Evolutionary conservation across 2,329 filamentous ascomycete genomes (phyloP).

Genomic region (Colletotrichum tropicicola): DNA sequence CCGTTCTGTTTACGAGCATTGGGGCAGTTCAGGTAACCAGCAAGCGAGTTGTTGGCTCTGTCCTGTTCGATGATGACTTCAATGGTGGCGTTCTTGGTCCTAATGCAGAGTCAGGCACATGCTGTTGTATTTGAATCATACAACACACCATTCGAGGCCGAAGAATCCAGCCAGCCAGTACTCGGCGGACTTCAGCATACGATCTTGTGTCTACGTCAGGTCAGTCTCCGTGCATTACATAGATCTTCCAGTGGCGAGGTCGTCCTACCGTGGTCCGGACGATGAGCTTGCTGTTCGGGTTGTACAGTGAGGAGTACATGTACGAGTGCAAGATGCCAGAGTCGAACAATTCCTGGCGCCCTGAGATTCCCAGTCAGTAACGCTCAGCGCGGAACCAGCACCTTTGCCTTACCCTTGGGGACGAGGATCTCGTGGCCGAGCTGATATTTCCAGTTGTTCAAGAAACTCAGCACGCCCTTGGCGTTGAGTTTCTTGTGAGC

Average conservation of each 20-base stretch:
- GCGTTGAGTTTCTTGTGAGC: constrained; percentile 62
- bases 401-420: constrained; percentile 61
- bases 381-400: background rate
- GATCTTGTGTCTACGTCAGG: constrained; percentile 67
- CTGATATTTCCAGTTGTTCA: constrained; percentile 74
- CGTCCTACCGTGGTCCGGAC: constrained; percentile 69
- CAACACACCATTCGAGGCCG: constrained; percentile 69
- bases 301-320: constrained; percentile 76
- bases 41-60: constrained; percentile 75
- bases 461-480: constrained; percentile 68
- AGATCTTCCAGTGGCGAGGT: no score
- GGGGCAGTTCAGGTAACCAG: constrained; percentile 72
- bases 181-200: constrained; percentile 81
- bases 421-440: constrained; percentile 78
- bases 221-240: constrained; percentile 5
- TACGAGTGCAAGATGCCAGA: constrained; percentile 77
- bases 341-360: constrained; percentile 77
- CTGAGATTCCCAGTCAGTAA: constrained; percentile 19
- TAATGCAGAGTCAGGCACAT: constrained; percentile 30
- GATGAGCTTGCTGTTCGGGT: constrained; percentile 77
- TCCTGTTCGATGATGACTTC: constrained; percentile 74
- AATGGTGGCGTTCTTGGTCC: constrained; percentile 76
- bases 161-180: constrained; percentile 85
- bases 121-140: background rate
- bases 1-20: constrained; percentile 63